phyloP scores from a whole-genome alignment of 2,329 filamentous ascomycete species.

The Aschersonia sp. region DNA sequence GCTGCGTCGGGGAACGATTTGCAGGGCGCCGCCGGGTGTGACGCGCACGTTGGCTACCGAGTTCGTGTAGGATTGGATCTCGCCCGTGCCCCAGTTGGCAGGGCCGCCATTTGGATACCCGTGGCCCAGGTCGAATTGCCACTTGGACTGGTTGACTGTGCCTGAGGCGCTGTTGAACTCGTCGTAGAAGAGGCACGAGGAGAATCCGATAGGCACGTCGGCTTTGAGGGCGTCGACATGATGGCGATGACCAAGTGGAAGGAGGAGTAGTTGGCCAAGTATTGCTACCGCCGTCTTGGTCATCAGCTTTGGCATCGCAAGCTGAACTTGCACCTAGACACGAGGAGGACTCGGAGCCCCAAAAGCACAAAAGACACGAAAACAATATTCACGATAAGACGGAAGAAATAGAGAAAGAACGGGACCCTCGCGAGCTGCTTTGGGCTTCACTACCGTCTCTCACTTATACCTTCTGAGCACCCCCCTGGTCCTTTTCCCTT shows the following conservation, averaged over 20 bases:
- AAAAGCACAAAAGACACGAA: too few species aligned
- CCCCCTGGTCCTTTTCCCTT: too few species aligned
- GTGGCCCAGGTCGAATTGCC: conserved; percentile 29
- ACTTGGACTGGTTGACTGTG: conserved; percentile 20
- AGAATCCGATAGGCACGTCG: conserved; percentile 7
- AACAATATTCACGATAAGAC: too few species aligned
- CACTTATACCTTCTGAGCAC: too few species aligned
- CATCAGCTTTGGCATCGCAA: too few species aligned
- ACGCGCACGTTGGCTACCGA: conserved; percentile 23
- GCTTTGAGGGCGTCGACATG: not conserved
- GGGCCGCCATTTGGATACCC: conserved; percentile 27
- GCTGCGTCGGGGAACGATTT: conserved; percentile 17
- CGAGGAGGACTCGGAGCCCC: too few species aligned
- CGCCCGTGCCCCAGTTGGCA: conserved; percentile 31
- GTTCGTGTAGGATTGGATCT: conserved; percentile 30
- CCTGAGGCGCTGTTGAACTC: conserved; percentile 9
- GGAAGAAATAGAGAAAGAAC: too few species aligned
- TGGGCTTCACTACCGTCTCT: too few species aligned
- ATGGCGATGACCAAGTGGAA: not conserved
- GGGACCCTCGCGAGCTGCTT: too few species aligned
- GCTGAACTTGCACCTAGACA: too few species aligned
- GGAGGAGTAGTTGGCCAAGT: not conserved
- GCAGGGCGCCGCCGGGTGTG: conserved; percentile 19
- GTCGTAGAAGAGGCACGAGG: conserved; percentile 13
- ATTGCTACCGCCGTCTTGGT: not conserved